phyloP scores from a whole-genome alignment of 495 filamentous ascomycete genomes.

The Symbiotaphrina buchneri region DNA sequence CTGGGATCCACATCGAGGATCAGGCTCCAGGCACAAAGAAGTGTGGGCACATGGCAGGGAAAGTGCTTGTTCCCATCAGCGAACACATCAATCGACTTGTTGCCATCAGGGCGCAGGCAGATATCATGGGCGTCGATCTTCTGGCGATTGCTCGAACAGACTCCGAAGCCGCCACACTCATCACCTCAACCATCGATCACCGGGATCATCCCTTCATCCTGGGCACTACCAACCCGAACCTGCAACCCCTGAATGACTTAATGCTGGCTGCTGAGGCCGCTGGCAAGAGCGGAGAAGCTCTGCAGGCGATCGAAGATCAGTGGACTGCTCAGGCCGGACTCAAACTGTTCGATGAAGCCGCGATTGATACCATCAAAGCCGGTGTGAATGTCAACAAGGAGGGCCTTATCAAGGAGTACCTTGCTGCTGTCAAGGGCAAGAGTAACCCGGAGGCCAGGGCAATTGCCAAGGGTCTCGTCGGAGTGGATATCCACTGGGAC shows the following conservation, averaged over 20 bases:
- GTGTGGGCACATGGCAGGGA: slow-evolving; percentile 98
- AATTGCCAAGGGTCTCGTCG: slow-evolving; percentile 63
- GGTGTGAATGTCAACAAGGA: slow-evolving; percentile 42
- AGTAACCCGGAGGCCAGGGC: slow-evolving; percentile 63
- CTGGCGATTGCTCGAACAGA: slow-evolving; percentile 85
- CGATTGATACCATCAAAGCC: slow-evolving; percentile 56
- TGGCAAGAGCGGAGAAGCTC: slow-evolving; percentile 58
- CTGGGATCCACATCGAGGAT: slow-evolving; percentile 96
- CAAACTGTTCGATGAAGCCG: slow-evolving; percentile 80
- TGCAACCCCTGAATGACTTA: slow-evolving; percentile 72
- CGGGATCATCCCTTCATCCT: slow-evolving; percentile 89
- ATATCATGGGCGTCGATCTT: slow-evolving; percentile 90
- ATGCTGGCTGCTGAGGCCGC: slow-evolving; percentile 69
- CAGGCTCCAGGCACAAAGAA: slow-evolving; percentile 98
- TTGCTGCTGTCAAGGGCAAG: slow-evolving; percentile 49
- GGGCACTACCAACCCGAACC: slow-evolving; percentile 63
- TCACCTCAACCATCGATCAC: slow-evolving; percentile 87
- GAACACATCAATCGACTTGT: slow-evolving; percentile 98
- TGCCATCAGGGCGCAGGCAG: slow-evolving; percentile 89
- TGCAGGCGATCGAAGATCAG: slow-evolving; percentile 81
- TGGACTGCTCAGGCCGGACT: slow-evolving; percentile 70
- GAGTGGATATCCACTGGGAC: slow-evolving; percentile 70
- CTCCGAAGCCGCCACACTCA: slow-evolving; percentile 91
- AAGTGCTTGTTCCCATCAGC: slow-evolving; percentile 89
- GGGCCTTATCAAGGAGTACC: slow-evolving; percentile 40